Evolutionary conservation across 192 early-diverging fungal species (phyloP).

Genomic region (Dimargaris cristalligena): DNA sequence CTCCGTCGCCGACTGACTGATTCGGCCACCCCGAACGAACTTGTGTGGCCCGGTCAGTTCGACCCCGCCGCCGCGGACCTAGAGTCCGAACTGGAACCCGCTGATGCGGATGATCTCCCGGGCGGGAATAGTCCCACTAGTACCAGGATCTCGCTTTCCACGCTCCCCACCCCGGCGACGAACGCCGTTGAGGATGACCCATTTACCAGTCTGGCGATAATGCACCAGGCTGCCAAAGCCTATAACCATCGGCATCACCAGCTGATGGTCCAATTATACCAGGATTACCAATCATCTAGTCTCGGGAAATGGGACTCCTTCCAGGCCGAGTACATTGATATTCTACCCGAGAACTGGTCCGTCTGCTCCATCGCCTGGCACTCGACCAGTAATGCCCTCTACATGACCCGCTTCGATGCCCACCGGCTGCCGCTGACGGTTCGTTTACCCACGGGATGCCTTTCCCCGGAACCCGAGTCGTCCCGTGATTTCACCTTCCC

Average conservation of each 20-base stretch:
- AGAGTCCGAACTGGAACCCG: too few species aligned
- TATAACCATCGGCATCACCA: too few species aligned
- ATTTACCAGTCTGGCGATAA: too few species aligned
- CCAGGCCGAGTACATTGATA: conserved; percentile 4
- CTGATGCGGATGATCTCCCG: too few species aligned
- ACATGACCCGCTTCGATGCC: not conserved
- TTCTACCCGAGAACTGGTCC: not conserved
- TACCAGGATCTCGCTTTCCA: too few species aligned
- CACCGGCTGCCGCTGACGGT: not conserved
- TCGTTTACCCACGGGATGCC: not conserved
- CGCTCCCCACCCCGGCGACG: too few species aligned
- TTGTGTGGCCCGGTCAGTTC: not conserved
- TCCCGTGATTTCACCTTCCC: not conserved
- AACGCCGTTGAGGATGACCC: too few species aligned
- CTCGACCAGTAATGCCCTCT: not conserved
- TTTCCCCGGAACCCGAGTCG: not conserved
- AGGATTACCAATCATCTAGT: not conserved
- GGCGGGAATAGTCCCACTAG: too few species aligned
- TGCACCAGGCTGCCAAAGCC: too few species aligned
- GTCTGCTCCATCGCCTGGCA: not conserved
- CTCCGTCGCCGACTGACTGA: not conserved
- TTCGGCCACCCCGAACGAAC: not conserved
- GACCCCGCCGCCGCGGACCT: too few species aligned
- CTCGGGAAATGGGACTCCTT: not conserved
- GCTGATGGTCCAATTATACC: too few species aligned